These are phyloP conservation scores for Ceratopteris richardii DNA, from an alignment of 75 land plant genomes.

Conservation along the genomic window DNA sequence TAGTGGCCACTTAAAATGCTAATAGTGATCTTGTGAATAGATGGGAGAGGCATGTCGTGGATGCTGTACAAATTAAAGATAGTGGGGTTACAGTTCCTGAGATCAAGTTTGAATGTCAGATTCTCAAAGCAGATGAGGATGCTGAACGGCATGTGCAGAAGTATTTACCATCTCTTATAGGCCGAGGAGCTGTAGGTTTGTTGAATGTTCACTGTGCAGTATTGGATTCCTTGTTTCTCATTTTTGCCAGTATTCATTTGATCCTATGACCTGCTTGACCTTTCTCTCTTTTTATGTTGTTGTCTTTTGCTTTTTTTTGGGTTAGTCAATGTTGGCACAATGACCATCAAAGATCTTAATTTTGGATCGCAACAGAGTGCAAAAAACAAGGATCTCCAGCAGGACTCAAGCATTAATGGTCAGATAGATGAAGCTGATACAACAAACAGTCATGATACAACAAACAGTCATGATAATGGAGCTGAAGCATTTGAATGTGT, in stretches of 20 bases:
- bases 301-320: background rate
- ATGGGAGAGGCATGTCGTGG: slow-evolving; percentile 81
- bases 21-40: slow-evolving; percentile 20
- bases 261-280: too few relatives aligned
- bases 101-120: slow-evolving; percentile 78
- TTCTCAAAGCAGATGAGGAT: slow-evolving; percentile 75
- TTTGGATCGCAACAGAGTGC: slow-evolving; percentile 22
- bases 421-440: background rate
- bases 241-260: background rate
- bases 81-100: slow-evolving; percentile 30
- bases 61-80: slow-evolving; percentile 45
- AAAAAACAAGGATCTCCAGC: background rate
- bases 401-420: background rate
- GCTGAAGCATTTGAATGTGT: slow-evolving; percentile 3
- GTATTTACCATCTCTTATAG: slow-evolving; percentile 76
- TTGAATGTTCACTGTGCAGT: too few relatives aligned
- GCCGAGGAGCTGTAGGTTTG: slow-evolving; percentile 81
- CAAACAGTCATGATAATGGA: background rate
- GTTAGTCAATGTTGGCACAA: slow-evolving; percentile 68
- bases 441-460: background rate
- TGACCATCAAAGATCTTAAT: slow-evolving; percentile 57
- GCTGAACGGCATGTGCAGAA: slow-evolving; percentile 71
- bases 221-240: background rate
- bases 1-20: too few relatives aligned
- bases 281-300: too few relatives aligned